Percentiles rank a stretch among this genome's conserved stretches.
phyloP scores from a whole-genome alignment of 345 rosid species.

The Eutrema heterophyllum region DNA sequence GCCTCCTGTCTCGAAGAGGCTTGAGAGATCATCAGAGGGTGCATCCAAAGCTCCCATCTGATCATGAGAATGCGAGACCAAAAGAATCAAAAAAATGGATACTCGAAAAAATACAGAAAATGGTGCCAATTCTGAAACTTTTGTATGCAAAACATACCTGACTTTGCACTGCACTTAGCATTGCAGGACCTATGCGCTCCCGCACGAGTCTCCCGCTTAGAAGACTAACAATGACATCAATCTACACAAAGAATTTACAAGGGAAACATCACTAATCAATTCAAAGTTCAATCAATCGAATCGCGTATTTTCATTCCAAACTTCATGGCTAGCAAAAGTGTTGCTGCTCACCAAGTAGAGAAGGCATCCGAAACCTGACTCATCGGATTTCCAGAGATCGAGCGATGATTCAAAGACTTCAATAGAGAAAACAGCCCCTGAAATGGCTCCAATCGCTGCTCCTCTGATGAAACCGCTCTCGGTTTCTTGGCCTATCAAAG shows the following conservation, averaged over 20 bases:
- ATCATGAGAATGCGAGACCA: neutral
- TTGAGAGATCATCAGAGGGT: slow-evolving; percentile 60
- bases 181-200: slow-evolving; percentile 92
- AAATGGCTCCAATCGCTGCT: slow-evolving; percentile 93
- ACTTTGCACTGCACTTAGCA: slow-evolving; percentile 98
- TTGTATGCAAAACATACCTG: slow-evolving; percentile 52
- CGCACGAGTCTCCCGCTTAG: slow-evolving; percentile 93
- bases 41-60: slow-evolving; percentile 95
- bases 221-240: slow-evolving; percentile 96
- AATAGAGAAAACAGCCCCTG: slow-evolving; percentile 97
- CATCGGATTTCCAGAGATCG: slow-evolving; percentile 88
- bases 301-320: neutral
- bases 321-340: neutral
- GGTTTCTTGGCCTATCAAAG: slow-evolving; percentile 97
- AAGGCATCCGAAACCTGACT: slow-evolving; percentile 81
- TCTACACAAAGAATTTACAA: slow-evolving; percentile 36
- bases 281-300: neutral
- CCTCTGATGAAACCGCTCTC: slow-evolving; percentile 98
- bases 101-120: neutral
- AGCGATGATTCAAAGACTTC: slow-evolving; percentile 96
- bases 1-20: slow-evolving; percentile 76
- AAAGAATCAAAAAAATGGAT: neutral
- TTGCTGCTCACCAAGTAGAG: slow-evolving; percentile 74
- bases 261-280: neutral
- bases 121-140: neutral